phyloP scores from a whole-genome alignment of 768 basidiomycete genomes.

The Cyclocybe cylindracea region DNA sequence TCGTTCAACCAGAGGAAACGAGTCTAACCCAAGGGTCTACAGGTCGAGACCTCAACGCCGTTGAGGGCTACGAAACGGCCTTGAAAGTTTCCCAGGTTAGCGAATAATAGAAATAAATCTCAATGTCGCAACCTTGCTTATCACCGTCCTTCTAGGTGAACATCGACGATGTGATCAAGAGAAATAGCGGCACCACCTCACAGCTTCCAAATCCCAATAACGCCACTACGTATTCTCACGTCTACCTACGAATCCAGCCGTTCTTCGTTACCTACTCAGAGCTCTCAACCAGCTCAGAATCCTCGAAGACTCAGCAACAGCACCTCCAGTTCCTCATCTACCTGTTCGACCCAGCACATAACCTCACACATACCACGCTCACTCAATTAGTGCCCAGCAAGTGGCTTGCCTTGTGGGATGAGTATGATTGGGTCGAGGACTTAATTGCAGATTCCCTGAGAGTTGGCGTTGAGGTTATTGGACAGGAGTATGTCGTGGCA shows the following conservation, averaged over 20 bases:
- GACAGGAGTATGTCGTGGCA: constrained; percentile 86
- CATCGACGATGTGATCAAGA: constrained; percentile 73
- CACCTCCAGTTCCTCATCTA: constrained; percentile 74
- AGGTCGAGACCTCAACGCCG: constrained; percentile 72
- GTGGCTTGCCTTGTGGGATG: constrained; percentile 91
- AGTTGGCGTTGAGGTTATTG: constrained; percentile 85
- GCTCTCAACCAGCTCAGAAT: constrained; percentile 31
- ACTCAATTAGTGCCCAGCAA: constrained; percentile 82
- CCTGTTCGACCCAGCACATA: constrained; percentile 78
- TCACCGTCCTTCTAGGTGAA: constrained; percentile 56
- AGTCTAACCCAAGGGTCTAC: constrained; percentile 65
- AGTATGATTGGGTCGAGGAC: constrained; percentile 97
- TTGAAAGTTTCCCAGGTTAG: constrained; percentile 81
- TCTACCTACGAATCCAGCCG: constrained; percentile 94
- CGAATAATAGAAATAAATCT: constrained; percentile 5
- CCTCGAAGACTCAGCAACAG: constrained; percentile 33
- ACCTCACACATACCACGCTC: constrained; percentile 71
- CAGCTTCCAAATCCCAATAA: constrained; percentile 34
- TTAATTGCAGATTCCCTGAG: constrained; percentile 84
- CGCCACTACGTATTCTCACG: constrained; percentile 80
- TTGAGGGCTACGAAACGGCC: constrained; percentile 84
- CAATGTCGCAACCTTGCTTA: background rate
- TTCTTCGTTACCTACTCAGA: constrained; percentile 61
- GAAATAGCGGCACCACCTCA: constrained; percentile 40
- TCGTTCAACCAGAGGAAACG: constrained; percentile 77